Evolutionary conservation across 768 basidiomycete species (phyloP).

Genomic region (Coprinopsis sp.): DNA sequence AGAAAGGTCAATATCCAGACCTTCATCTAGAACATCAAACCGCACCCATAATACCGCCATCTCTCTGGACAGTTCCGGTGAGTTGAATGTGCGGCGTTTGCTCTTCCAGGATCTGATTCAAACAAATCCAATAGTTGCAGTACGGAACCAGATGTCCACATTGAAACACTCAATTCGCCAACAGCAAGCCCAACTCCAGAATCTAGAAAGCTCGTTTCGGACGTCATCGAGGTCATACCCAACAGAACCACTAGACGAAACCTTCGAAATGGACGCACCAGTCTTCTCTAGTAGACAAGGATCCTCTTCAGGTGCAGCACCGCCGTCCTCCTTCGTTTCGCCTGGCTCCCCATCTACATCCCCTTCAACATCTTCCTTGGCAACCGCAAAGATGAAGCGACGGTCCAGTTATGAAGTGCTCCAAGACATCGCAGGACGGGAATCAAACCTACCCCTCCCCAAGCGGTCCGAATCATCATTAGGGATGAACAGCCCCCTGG

Average conservation of each 20-base stretch:
- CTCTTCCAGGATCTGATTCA: background rate
- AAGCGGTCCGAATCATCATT: slow-evolving; percentile 41
- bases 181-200: slow-evolving; percentile 74
- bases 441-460: slow-evolving; percentile 70
- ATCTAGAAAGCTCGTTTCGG: slow-evolving; percentile 63
- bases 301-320: slow-evolving; percentile 16
- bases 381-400: slow-evolving; percentile 49
- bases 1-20: slow-evolving; percentile 35
- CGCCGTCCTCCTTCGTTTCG: slow-evolving; percentile 28
- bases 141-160: slow-evolving; percentile 76
- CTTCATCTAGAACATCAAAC: slow-evolving; percentile 40
- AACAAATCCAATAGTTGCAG: slow-evolving; percentile 45
- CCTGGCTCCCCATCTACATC: slow-evolving; percentile 22
- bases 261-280: slow-evolving; percentile 32
- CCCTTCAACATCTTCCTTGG: slow-evolving; percentile 19
- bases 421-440: slow-evolving; percentile 67
- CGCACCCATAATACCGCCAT: slow-evolving; percentile 53
- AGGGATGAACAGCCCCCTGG: slow-evolving; percentile 38
- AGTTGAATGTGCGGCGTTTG: slow-evolving; percentile 19
- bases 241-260: slow-evolving; percentile 22
- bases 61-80: slow-evolving; percentile 65
- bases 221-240: slow-evolving; percentile 61
- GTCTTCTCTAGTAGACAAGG: no score
- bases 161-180: slow-evolving; percentile 80
- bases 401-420: slow-evolving; percentile 72